Base-by-base conservation (phyloP, 495 filamentous ascomycete species). In the Lophiostoma macrostomum region DNA sequence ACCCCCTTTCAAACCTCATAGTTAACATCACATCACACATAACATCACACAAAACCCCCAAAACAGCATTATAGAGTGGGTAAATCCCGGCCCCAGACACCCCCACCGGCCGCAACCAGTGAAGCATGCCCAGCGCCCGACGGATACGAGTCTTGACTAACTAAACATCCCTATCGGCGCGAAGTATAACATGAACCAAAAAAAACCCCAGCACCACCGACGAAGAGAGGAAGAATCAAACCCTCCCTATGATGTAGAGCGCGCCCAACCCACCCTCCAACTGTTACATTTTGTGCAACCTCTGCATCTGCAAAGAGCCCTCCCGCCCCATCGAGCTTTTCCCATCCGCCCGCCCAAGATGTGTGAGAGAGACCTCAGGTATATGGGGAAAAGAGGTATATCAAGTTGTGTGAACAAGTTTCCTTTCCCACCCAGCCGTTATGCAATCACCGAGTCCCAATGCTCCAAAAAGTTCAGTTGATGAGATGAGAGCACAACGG, bases 41-140 rank as follows among this genome's bases (percentile, higher is more conserved):
- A 27, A 47, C 27, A 22, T 22, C 44, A 47, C 28, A 34, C 32
- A n/a, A 4, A 16, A 34, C 10, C 2, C 13, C 8, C 27, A 12
- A 12, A 12, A 18, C 46, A 32, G 10, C 52, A 39, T n/a, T 14
- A 47, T 46, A 56, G 56, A 58, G 61, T 60, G 56, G 57, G 61
- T 64, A 64, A 64, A 64, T 64, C 61, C 57, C 29, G 44, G 35
- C 23, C n/a, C n/a, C n/a, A n/a, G n/a, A n/a, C n/a, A n/a, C n/a
- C n/a, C n/a, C n/a, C n/a, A n/a, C n/a, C n/a, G n/a, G n/a, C n/a
- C n/a, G 19, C 5, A 36, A 36, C 32, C 12, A 4, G 19, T 35
- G 37, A 44, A 22, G 44, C 24, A 11, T 14, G 14, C 44, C 31
- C 10, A 37, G 30, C 20, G 28, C 22, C 53, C 50, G 37, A 51